These are phyloP conservation scores for Candida labiduridarum DNA, from an alignment of 1,139 yeast genomes.

Conservation along the genomic window DNA sequence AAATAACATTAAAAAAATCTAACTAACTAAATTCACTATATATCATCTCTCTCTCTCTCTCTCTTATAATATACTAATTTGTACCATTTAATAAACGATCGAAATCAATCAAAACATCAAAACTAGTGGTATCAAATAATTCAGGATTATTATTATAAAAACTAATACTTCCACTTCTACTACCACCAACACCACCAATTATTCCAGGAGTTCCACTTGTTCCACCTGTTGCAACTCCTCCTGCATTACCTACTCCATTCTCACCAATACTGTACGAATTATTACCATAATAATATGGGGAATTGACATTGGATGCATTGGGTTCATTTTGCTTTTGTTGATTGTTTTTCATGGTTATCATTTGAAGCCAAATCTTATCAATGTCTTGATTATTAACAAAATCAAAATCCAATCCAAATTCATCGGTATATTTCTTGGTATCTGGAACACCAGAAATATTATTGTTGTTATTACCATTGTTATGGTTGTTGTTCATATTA, in stretches of 20 bases:
- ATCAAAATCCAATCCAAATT: slow-evolving; percentile 27
- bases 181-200: too few species aligned
- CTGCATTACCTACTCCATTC: too few species aligned
- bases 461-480: too few species aligned
- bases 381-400: slow-evolving; percentile 36
- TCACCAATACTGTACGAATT: neutral
- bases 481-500: neutral
- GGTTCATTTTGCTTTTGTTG: slow-evolving; percentile 4
- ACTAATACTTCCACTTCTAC: slow-evolving; percentile 1
- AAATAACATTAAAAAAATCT: neutral
- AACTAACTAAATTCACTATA: neutral
- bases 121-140: slow-evolving; percentile 11
- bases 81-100: slow-evolving; percentile 21
- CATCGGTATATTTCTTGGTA: slow-evolving; percentile 16
- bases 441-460: neutral
- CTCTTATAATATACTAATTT: too few species aligned
- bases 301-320: neutral
- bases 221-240: too few species aligned
- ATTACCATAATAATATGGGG: slow-evolving; percentile 2
- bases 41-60: too few species aligned
- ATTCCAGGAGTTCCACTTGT: too few species aligned
- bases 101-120: slow-evolving; percentile 29
- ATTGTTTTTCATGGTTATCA: slow-evolving; percentile 37
- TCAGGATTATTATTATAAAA: slow-evolving; percentile 5
- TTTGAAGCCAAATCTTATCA: slow-evolving; percentile 44